Conservation (phyloP, 2,329 filamentous ascomycete species). For the Calonectria henricotiae region DNA sequence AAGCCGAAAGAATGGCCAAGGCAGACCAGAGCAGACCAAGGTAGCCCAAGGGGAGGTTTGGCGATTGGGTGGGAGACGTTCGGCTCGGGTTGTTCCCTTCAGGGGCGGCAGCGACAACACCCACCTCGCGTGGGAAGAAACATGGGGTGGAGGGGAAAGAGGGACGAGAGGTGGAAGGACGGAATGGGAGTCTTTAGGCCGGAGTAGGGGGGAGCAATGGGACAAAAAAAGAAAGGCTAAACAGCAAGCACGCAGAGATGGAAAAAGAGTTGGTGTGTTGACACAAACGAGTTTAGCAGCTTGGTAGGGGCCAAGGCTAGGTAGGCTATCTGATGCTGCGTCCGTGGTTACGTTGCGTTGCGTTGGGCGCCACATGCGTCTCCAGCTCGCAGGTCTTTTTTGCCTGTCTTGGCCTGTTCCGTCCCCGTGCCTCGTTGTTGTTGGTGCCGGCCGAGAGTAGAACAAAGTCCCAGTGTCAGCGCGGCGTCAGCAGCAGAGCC, state of each 20-base stretch:
- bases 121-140: slow-evolving; percentile 33
- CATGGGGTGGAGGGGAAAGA: slow-evolving; percentile 28
- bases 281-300: slow-evolving; percentile 40
- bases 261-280: slow-evolving; percentile 36
- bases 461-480: slow-evolving; percentile 22
- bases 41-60: slow-evolving; percentile 41
- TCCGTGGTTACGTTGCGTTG: slow-evolving; percentile 36
- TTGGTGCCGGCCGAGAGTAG: slow-evolving; percentile 12
- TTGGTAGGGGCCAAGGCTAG: slow-evolving; percentile 30
- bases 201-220: neutral
- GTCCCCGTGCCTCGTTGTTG: neutral
- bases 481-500: slow-evolving; percentile 24
- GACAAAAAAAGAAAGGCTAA: neutral
- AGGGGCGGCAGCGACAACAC: slow-evolving; percentile 36
- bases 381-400: slow-evolving; percentile 35
- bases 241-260: slow-evolving; percentile 2
- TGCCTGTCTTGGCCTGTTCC: slow-evolving; percentile 3
- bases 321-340: slow-evolving; percentile 33
- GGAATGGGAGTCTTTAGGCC: slow-evolving; percentile 18
- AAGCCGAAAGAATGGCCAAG: slow-evolving; percentile 16
- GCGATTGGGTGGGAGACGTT: slow-evolving; percentile 45
- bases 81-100: slow-evolving; percentile 38
- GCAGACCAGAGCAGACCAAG: slow-evolving; percentile 20
- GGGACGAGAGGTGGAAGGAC: slow-evolving; percentile 17
- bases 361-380: slow-evolving; percentile 42